phyloP scores from a whole-genome alignment of 805 yeast species.

The Metschnikowia orientalis region DNA sequence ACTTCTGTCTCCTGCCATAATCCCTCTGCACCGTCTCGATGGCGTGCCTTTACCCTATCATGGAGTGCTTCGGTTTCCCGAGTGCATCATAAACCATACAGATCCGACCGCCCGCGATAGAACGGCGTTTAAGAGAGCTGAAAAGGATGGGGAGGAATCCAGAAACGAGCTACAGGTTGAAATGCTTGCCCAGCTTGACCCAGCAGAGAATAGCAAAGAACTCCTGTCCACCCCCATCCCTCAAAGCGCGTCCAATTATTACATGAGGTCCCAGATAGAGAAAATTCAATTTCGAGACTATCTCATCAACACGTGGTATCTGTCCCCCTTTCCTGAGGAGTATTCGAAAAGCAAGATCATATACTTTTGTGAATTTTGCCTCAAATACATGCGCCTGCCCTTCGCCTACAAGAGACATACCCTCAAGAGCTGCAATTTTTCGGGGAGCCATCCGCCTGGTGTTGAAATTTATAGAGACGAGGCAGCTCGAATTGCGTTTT shows the following conservation, averaged over 20 bases:
- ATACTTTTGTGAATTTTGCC: constrained; percentile 78
- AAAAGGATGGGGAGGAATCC: constrained; percentile 3
- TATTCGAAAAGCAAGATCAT: constrained; percentile 59
- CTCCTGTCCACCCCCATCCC: constrained; percentile 13
- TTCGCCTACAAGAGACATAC: constrained; percentile 66
- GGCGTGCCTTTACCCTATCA: constrained; percentile 52
- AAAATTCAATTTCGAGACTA: constrained; percentile 65
- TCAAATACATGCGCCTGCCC: constrained; percentile 72
- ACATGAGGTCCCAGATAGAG: constrained; percentile 42
- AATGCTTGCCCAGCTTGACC: constrained; percentile 5
- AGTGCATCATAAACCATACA: constrained; percentile 57
- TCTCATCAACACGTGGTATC: constrained; percentile 88
- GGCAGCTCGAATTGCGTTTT: constrained; percentile 27
- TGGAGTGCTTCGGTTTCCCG: constrained; percentile 57
- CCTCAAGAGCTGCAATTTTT: constrained; percentile 57
- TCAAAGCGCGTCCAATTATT: constrained; percentile 17
- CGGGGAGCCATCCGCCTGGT: constrained; percentile 61
- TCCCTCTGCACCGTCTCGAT: constrained; percentile 30
- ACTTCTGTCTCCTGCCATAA: not conserved
- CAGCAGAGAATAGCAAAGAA: constrained; percentile 15
- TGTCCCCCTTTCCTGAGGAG: constrained; percentile 90
- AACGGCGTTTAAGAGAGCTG: constrained; percentile 35
- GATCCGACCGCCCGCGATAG: constrained; percentile 55
- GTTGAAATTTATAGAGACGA: constrained; percentile 38
- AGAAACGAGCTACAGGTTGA: constrained; percentile 28